phyloP scores from a whole-genome alignment of 331 rosid species.

The Phaseolus coccineus region DNA sequence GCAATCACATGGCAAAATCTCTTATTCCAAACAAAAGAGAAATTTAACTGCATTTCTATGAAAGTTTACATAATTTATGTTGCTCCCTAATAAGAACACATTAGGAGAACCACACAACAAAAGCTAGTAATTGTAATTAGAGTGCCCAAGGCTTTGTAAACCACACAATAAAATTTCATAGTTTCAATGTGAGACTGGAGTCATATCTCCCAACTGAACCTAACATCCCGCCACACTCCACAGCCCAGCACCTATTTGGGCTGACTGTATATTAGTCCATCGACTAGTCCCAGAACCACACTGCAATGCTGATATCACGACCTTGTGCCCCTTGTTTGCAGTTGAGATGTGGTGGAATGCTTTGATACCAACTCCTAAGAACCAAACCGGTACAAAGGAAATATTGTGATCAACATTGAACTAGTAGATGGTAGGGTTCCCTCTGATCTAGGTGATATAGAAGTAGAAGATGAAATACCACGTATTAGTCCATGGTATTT shows the following conservation, averaged over 20 bases:
- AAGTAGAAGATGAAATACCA: not conserved
- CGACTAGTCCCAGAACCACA: not conserved
- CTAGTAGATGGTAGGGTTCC: not conserved
- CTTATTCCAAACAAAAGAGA: constrained; percentile 75
- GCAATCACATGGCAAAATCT: constrained; percentile 83
- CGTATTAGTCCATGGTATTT: not conserved
- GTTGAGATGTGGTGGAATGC: not conserved
- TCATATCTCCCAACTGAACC: not conserved
- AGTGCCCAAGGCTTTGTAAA: not conserved
- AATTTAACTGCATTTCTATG: constrained; percentile 57
- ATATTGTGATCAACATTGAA: not conserved
- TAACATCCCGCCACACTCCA: not conserved
- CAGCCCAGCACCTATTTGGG: not conserved
- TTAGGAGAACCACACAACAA: not conserved
- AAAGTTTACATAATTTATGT: constrained; percentile 42
- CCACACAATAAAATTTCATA: not conserved
- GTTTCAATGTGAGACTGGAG: not conserved
- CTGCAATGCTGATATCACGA: too few relatives aligned
- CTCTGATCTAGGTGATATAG: not conserved
- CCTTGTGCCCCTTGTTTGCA: not conserved
- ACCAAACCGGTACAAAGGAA: not conserved
- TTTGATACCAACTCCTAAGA: not conserved
- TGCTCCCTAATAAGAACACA: constrained; percentile 23
- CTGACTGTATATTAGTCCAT: not conserved
- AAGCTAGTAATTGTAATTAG: not conserved